Conservation (phyloP, 2,329 filamentous ascomycete species). For the Scedosporium boydii region DNA sequence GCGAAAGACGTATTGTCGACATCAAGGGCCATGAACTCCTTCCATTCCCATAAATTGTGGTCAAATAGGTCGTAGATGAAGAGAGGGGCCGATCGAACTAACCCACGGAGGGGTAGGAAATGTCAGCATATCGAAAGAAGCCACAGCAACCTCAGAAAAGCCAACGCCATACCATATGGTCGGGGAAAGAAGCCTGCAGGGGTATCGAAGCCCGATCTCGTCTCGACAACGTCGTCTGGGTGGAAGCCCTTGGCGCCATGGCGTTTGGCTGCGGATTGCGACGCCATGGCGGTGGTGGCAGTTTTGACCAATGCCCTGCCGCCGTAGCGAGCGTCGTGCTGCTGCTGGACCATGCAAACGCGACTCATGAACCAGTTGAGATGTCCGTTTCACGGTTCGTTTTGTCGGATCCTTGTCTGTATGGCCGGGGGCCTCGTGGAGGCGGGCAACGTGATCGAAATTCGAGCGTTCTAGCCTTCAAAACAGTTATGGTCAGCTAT, state of each 20-base stretch:
- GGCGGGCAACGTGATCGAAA: not conserved
- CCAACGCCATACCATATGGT: slow-evolving; percentile 9
- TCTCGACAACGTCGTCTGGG: slow-evolving; percentile 4
- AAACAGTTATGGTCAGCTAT: not conserved
- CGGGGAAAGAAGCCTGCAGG: slow-evolving; percentile 7
- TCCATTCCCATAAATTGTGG: slow-evolving; percentile 12
- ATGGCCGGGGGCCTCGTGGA: not conserved
- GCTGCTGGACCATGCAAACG: not conserved
- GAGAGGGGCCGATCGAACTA: slow-evolving; percentile 11
- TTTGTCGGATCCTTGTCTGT: no score
- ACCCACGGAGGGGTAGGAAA: not conserved
- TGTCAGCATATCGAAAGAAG: not conserved
- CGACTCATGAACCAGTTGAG: not conserved
- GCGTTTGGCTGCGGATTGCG: not conserved
- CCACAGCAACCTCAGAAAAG: not conserved
- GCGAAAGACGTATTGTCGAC: not conserved
- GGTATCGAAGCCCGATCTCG: slow-evolving; percentile 6
- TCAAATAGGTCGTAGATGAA: slow-evolving; percentile 12
- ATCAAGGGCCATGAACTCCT: slow-evolving; percentile 6
- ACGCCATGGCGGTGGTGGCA: slow-evolving; percentile 1
- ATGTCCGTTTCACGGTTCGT: not conserved
- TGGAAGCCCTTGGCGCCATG: not conserved
- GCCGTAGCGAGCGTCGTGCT: slow-evolving; percentile 6
- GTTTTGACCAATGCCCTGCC: not conserved
- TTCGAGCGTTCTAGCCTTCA: no score